Conservation (phyloP, 768 basidiomycete genomes). For the Suillus hirtellus region DNA sequence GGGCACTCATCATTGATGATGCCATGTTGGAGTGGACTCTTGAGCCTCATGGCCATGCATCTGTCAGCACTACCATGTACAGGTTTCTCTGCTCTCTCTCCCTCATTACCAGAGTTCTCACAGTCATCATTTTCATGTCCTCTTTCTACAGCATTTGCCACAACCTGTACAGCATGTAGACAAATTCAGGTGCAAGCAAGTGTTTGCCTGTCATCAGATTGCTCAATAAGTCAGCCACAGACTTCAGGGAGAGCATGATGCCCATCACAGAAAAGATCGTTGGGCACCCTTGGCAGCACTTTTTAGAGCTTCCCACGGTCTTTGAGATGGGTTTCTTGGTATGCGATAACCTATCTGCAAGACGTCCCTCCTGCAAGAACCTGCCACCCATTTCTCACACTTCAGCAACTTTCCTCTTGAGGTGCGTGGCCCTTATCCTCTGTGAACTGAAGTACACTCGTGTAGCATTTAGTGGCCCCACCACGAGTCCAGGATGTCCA, state of each 20-base stretch:
- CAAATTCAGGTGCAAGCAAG: constrained; percentile 62
- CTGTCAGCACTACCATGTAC: constrained; percentile 85
- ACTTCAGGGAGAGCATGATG: constrained; percentile 59
- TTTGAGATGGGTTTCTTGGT: no score
- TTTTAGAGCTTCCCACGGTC: no score
- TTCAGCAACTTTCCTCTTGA: no score
- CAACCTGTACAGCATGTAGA: constrained; percentile 87
- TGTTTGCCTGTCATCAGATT: constrained; percentile 88
- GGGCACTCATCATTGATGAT: constrained; percentile 84
- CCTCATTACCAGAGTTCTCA: constrained; percentile 80
- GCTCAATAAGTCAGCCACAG: constrained; percentile 47
- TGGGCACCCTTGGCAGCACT: constrained; percentile 15
- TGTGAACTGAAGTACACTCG: no score
- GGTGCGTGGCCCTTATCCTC: no score
- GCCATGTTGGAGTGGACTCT: constrained; percentile 73
- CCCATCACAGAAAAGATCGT: constrained; percentile 74
- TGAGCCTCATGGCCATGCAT: constrained; percentile 77
- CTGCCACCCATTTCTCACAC: no score
- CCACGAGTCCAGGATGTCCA: no score
- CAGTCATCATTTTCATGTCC: constrained; percentile 90
- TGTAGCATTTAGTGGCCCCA: no score
- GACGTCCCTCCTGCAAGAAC: neutral
- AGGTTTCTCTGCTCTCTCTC: constrained; percentile 80
- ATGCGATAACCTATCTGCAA: no score
- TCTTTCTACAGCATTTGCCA: constrained; percentile 78